Base-by-base conservation (phyloP, 345 rosid genomes). In the Trapa incisa region DNA sequence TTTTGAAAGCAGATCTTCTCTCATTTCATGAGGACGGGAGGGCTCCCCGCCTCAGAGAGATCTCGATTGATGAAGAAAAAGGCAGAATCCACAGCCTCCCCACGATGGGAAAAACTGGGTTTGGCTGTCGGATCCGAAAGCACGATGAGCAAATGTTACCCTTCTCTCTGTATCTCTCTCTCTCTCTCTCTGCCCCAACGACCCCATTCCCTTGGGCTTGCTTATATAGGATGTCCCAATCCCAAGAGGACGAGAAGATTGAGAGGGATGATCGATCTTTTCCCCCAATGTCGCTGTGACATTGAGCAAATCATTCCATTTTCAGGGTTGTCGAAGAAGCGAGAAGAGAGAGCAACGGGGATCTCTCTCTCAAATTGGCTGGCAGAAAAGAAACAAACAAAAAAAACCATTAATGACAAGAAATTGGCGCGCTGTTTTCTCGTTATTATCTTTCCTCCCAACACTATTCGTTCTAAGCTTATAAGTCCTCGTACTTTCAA, bases 71-170 rank as follows among this genome's bases (percentile, higher is more conserved):
- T 48, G 65, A 72, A 47, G 37, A 43, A 68, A 22, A 64, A 67
- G 75, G 67, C 57, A 68, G 53, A 47, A 16, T 16, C 29, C 47
- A 12, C 67, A 64, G 42, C 16, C 67, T 32, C 67, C 47, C 67
- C 32, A 45, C 11, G 29, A 22, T 12, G 42, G 45, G 65, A 71
- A 65, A 61, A 66, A 62, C 63, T 54, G 38, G 16, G 52, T 61
- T 50, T 38, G 14, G 66, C n/a, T n/a, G n/a, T n/a, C n/a, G n/a
- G n/a, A n/a, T n/a, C n/a, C n/a, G n/a, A n/a, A n/a, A n/a, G n/a
- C n/a, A n/a, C n/a, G n/a, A n/a, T n/a, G n/a, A n/a, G n/a, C n/a
- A n/a, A 22, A 22, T 22, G 29, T 22, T 22, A 22, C 29, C 48
- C 6, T 7, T 11, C 11, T 13, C 48, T 7, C 48, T 45, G 12